Percentiles rank a stretch among this genome's conserved stretches.
Conservation (phyloP, 495 filamentous ascomycete genomes). For the Penicillium bialowiezense region DNA sequence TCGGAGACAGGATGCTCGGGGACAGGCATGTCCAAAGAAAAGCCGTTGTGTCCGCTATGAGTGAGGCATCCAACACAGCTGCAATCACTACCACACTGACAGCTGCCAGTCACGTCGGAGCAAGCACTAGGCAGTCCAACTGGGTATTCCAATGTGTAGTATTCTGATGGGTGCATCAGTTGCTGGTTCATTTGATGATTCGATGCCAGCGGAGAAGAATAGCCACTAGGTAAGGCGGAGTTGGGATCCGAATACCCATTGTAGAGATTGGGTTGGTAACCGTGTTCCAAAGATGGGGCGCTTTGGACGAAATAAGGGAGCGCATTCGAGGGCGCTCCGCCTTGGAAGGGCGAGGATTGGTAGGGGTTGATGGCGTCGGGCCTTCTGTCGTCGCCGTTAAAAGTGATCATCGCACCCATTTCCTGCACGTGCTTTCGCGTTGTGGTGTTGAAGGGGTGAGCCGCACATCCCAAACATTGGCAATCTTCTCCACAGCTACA, state of each 20-base stretch:
- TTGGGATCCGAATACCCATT: conserved; percentile 18
- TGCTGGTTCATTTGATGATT: conserved; percentile 26
- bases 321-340: neutral
- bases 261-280: conserved; percentile 11
- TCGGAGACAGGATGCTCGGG: conserved; percentile 1
- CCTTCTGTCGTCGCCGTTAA: conserved; percentile 29
- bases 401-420: conserved; percentile 44
- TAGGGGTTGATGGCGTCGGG: conserved; percentile 17
- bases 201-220: conserved; percentile 25
- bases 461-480: conserved; percentile 64
- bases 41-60: conserved; percentile 45
- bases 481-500: conserved; percentile 67
- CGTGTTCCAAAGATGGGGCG: conserved; percentile 12
- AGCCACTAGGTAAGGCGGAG: conserved; percentile 22
- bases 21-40: conserved; percentile 20
- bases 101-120: conserved; percentile 43
- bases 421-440: conserved; percentile 62
- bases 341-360: conserved; percentile 9
- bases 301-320: conserved; percentile 17
- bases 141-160: conserved; percentile 47
- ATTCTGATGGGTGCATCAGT: conserved; percentile 43
- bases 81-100: conserved; percentile 49
- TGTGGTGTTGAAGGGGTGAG: conserved; percentile 71
- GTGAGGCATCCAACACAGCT: conserved; percentile 50
- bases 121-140: conserved; percentile 39